Evolutionary conservation across 2,329 filamentous ascomycete genomes (phyloP).

Genomic region (Acephala macrosclerotiorum): DNA sequence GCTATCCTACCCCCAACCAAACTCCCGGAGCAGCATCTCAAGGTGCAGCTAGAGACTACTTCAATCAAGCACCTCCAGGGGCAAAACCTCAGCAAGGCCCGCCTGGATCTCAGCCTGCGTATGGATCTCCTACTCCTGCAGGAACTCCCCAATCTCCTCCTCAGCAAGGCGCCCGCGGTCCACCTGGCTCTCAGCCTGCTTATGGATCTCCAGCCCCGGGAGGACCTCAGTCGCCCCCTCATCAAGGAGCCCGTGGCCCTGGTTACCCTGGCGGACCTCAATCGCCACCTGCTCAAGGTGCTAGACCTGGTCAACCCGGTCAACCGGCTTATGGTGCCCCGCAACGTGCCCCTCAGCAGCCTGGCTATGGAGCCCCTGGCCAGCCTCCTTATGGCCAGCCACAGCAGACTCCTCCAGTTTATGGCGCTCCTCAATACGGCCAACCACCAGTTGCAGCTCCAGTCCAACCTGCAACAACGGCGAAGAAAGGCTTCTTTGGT

Average conservation of each 20-base stretch:
- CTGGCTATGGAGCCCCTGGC: background rate
- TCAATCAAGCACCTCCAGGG: background rate
- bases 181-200: background rate
- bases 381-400: background rate
- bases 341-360: background rate
- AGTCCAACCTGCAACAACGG: background rate
- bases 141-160: conserved; percentile 2
- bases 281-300: conserved; percentile 7
- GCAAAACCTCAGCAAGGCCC: background rate
- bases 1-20: background rate
- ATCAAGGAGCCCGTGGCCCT: background rate
- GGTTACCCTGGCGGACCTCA: background rate
- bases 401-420: background rate
- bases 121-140: conserved; percentile 2
- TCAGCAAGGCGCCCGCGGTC: background rate
- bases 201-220: background rate
- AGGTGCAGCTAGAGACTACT: background rate
- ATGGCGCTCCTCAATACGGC: background rate
- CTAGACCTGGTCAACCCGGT: conserved; percentile 1
- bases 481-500: conserved; percentile 12
- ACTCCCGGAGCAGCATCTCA: background rate
- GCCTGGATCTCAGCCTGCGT: background rate
- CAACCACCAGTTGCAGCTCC: background rate
- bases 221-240: conserved; percentile 7
- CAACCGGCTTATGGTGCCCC: conserved; percentile 2